Percentiles rank a stretch among this genome's conserved stretches.
Conservation (phyloP, 106 monocot genomes). For the Narthecium ossifragum region DNA sequence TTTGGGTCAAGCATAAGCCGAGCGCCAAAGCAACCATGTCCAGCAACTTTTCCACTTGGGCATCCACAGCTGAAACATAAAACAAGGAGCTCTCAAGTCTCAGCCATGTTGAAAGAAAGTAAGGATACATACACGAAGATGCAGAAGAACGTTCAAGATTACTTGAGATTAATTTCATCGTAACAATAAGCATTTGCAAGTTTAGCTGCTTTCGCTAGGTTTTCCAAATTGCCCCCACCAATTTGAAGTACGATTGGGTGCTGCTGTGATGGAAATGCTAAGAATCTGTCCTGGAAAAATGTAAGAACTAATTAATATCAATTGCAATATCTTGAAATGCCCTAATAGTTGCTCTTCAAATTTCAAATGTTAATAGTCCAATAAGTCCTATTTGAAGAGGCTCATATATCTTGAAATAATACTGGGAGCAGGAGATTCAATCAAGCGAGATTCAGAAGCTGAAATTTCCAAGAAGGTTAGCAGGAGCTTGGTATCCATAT, state of each 20-base stretch:
- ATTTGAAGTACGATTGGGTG: conserved; percentile 97
- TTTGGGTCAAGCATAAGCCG: conserved; percentile 92
- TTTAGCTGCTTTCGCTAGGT: conserved; percentile 84
- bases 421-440: no score
- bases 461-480: no score
- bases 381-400: no score
- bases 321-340: no score
- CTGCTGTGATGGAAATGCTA: conserved; percentile 77
- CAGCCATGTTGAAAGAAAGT: neutral
- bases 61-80: conserved; percentile 79
- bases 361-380: no score
- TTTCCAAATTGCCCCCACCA: conserved; percentile 94
- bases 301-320: no score
- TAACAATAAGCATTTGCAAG: conserved; percentile 76
- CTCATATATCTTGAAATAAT: no score
- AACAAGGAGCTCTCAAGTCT: neutral
- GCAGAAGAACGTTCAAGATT: neutral
- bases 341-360: no score
- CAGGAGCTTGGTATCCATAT: no score
- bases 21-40: conserved; percentile 98
- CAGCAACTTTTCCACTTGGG: conserved; percentile 96
- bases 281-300: conserved; percentile 80
- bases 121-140: neutral
- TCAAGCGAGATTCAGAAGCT: no score
- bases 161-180: conserved; percentile 98